Percentiles rank a stretch among this genome's conserved stretches.
phyloP scores from a whole-genome alignment of 1,284 basidiomycete genomes.

The Acaromyces ingoldii region DNA sequence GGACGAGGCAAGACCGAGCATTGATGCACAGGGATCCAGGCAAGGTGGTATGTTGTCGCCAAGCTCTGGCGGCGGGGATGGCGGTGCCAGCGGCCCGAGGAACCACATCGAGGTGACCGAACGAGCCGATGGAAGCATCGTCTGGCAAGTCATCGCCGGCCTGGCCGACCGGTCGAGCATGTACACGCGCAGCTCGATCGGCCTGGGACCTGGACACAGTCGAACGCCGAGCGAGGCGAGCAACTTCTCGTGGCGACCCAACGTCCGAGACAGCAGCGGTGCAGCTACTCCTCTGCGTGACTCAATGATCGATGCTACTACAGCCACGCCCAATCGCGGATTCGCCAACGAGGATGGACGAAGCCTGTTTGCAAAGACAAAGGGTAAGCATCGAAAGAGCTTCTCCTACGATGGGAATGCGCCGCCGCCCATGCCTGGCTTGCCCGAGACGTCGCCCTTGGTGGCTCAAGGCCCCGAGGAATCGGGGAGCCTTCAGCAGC shows the following conservation, averaged over 20 bases:
- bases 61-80: no score
- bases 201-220: conserved; percentile 13
- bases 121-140: conserved; percentile 37
- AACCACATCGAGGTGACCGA: conserved; percentile 44
- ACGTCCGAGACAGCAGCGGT: neutral
- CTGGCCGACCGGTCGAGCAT: conserved; percentile 29
- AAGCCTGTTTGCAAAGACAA: conserved; percentile 25
- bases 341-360: conserved; percentile 29
- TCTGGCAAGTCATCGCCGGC: conserved; percentile 45
- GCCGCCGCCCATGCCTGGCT: conserved; percentile 11
- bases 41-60: no score
- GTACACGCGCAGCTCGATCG: conserved; percentile 24
- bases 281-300: neutral
- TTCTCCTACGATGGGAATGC: conserved; percentile 15
- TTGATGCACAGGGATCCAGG: neutral
- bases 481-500: no score
- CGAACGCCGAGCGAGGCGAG: conserved; percentile 10
- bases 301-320: neutral
- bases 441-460: no score
- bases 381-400: conserved; percentile 12
- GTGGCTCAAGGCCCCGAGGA: no score
- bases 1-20: neutral
- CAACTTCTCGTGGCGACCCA: conserved; percentile 8
- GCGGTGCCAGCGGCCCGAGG: conserved; percentile 6
- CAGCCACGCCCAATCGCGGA: conserved; percentile 3